Percentiles rank a stretch among this genome's conserved stretches.
phyloP scores from a whole-genome alignment of 768 basidiomycete species.

The Cyclocybe aegerita region DNA sequence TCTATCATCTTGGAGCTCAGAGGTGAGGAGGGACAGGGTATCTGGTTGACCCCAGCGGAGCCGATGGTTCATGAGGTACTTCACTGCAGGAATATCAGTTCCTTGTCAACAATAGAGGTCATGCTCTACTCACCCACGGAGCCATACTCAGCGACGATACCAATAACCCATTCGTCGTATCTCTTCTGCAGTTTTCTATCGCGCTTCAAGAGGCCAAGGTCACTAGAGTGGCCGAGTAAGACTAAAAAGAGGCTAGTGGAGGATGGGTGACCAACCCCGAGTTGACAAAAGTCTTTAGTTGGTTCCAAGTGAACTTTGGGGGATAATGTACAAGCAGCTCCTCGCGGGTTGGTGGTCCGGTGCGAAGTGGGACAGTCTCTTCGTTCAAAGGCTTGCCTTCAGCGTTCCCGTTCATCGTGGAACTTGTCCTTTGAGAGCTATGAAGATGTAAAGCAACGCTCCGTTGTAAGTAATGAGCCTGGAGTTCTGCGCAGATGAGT shows the following conservation, averaged over 20 bases:
- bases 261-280: conserved; percentile 55
- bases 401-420: too few relatives aligned
- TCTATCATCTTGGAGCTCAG: conserved; percentile 40
- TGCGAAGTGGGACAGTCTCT: conserved; percentile 38
- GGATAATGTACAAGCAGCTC: conserved; percentile 72
- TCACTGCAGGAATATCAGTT: conserved; percentile 40
- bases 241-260: neutral
- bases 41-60: conserved; percentile 79
- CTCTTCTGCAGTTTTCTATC: conserved; percentile 66
- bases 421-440: neutral
- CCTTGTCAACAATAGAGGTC: too few relatives aligned
- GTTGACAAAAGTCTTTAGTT: conserved; percentile 76
- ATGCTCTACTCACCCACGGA: conserved; percentile 50
- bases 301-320: conserved; percentile 71
- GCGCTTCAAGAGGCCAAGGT: conserved; percentile 78
- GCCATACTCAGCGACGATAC: conserved; percentile 60
- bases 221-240: conserved; percentile 38
- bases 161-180: conserved; percentile 59
- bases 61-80: conserved; percentile 67
- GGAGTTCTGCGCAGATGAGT: too few relatives aligned
- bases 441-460: neutral
- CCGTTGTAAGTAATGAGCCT: too few relatives aligned
- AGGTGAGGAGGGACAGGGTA: conserved; percentile 57
- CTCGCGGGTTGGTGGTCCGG: conserved; percentile 67
- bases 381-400: conserved; percentile 4